phyloP scores from a whole-genome alignment of 331 rosid species.

The Acacia pycnantha region DNA sequence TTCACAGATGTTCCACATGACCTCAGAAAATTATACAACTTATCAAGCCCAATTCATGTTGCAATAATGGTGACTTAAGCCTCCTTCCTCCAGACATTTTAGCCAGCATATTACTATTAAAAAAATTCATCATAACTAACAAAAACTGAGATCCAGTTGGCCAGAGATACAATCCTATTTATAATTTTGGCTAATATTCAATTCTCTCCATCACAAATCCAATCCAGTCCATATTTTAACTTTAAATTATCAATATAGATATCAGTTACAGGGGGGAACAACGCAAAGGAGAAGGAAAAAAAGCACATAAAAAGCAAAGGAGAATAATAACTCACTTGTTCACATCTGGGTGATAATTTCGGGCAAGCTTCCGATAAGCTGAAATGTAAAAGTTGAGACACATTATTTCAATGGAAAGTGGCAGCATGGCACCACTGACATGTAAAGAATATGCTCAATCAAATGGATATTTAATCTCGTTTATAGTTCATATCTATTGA shows the following conservation, averaged over 20 bases:
- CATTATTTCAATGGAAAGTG: conserved; percentile 9
- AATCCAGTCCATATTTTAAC: too few relatives aligned
- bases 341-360: conserved; percentile 94
- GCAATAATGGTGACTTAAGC: background rate
- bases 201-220: too few relatives aligned
- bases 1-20: background rate
- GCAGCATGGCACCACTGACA: background rate
- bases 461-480: background rate
- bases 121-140: too few relatives aligned
- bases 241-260: too few relatives aligned
- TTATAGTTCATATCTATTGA: background rate
- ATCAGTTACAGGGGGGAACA: background rate
- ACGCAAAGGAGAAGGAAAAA: conserved; percentile 2
- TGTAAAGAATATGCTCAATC: background rate
- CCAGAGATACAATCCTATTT: too few relatives aligned
- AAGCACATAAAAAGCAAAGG: conserved; percentile 7
- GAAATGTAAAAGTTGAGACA: conserved; percentile 37
- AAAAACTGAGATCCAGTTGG: too few relatives aligned
- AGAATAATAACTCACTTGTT: conserved; percentile 71
- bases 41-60: background rate
- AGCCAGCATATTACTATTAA: background rate
- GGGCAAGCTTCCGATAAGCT: conserved; percentile 98
- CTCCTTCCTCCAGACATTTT: background rate
- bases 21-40: conserved; percentile 11
- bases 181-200: too few relatives aligned